Evolutionary conservation across 768 basidiomycete species (phyloP).

Genomic region (Podaxis carcinomalis): DNA sequence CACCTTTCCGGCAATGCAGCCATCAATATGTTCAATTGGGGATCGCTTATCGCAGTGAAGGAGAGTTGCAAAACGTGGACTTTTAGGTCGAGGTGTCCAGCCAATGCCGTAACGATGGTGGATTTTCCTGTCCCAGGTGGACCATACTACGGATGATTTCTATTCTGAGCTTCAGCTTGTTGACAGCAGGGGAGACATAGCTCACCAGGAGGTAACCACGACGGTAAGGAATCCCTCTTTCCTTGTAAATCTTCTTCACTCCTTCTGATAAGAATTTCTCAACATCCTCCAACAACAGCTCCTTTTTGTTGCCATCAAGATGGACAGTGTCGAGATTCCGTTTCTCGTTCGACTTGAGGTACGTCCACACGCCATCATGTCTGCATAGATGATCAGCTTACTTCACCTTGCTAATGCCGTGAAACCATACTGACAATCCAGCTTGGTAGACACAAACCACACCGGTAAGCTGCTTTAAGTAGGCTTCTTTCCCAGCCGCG

Average conservation of each 20-base stretch:
- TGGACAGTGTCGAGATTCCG: conserved; percentile 45
- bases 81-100: conserved; percentile 65
- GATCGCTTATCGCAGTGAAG: conserved; percentile 52
- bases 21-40: conserved; percentile 45
- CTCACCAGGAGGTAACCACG: conserved; percentile 56
- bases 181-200: background rate
- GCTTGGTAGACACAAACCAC: background rate
- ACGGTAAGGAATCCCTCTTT: conserved; percentile 65
- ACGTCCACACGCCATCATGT: background rate
- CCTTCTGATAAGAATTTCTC: conserved; percentile 44
- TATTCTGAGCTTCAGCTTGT: background rate
- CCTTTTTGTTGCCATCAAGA: conserved; percentile 53
- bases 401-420: background rate
- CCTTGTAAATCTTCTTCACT: conserved; percentile 56
- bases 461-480: background rate
- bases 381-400: background rate
- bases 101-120: conserved; percentile 61
- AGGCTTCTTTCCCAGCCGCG: background rate
- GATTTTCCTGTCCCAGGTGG: conserved; percentile 73
- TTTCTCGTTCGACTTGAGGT: background rate
- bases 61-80: conserved; percentile 65
- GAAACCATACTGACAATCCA: background rate
- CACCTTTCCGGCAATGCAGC: conserved; percentile 48
- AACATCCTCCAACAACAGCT: conserved; percentile 55
- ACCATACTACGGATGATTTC: conserved; percentile 40